phyloP scores from a whole-genome alignment of 164 flowering plant genomes.

The Taxillus chinensis region DNA sequence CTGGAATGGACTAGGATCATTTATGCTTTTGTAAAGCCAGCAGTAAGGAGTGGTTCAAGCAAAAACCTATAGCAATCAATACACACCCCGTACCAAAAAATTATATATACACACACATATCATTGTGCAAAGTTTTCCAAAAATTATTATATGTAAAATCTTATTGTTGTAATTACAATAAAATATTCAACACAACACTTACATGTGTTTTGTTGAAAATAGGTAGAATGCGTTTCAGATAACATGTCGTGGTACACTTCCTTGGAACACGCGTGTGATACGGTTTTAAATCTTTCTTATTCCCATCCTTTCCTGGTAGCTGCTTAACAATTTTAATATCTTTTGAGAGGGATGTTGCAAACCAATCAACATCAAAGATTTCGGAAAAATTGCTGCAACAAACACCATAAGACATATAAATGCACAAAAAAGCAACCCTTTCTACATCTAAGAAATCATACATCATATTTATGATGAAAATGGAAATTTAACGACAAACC shows the following conservation, averaged over 20 bases:
- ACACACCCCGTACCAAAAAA: not conserved
- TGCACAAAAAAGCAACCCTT: not conserved
- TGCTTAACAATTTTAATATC: conserved; percentile 49
- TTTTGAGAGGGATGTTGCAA: conserved; percentile 35
- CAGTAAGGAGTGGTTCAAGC: no score
- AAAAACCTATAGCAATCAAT: not conserved
- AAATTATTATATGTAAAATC: not conserved
- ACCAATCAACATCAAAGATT: conserved; percentile 56
- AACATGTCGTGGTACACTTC: conserved; percentile 49
- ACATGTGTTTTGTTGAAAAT: conserved; percentile 43
- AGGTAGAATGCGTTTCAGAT: conserved; percentile 42
- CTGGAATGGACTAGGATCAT: no score
- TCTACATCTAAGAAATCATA: not conserved
- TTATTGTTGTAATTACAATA: not conserved
- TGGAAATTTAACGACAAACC: conserved; percentile 22
- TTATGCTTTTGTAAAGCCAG: no score
- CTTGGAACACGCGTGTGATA: conserved; percentile 54
- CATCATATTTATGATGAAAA: not conserved
- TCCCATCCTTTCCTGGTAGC: conserved; percentile 30
- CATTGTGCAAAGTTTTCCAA: not conserved
- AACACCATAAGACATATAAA: conserved; percentile 6
- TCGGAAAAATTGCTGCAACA: conserved; percentile 53
- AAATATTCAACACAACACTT: conserved; percentile 11
- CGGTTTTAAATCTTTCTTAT: conserved; percentile 23
- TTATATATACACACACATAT: not conserved